Conservation (phyloP, 1,284 basidiomycete species). For the Rhodotorula glutinis region DNA sequence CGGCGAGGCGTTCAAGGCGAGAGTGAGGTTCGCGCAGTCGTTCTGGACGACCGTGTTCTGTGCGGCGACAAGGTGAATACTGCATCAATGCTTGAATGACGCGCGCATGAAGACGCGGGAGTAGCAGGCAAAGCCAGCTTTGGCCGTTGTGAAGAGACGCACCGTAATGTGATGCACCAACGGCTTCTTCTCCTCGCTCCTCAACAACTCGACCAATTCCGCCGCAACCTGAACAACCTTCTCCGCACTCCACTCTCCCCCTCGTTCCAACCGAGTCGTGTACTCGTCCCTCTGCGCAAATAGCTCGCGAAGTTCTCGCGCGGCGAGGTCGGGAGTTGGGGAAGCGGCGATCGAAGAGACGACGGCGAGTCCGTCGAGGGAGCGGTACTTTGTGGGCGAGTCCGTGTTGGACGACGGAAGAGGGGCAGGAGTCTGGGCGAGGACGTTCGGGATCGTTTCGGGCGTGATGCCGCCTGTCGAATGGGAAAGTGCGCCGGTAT, state of each 20-base stretch:
- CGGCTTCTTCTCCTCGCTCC: constrained; percentile 55
- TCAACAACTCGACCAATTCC: constrained; percentile 57
- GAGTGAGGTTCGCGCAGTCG: constrained; percentile 64
- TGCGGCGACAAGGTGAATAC: too few species aligned
- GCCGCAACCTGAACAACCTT: constrained; percentile 50
- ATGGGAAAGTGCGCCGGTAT: too few species aligned
- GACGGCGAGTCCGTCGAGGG: constrained; percentile 79
- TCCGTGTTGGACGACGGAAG: background rate
- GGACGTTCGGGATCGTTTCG: constrained; percentile 63
- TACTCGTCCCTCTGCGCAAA: constrained; percentile 4
- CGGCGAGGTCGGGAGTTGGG: constrained; percentile 55
- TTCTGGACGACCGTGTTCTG: constrained; percentile 43
- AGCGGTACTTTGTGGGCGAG: constrained; percentile 28
- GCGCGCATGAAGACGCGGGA: too few species aligned
- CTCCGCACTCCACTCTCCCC: constrained; percentile 42
- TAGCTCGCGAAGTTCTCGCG: constrained; percentile 10
- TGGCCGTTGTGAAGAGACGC: constrained; percentile 17
- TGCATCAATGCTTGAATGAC: too few species aligned
- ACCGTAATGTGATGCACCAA: constrained; percentile 71
- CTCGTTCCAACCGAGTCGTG: background rate
- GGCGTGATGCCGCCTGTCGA: constrained; percentile 71
- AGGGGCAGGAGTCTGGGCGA: constrained; percentile 46
- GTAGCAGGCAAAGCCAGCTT: too few species aligned
- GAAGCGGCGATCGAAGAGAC: constrained; percentile 84
- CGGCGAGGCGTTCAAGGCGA: constrained; percentile 83